Evolutionary conservation across 192 early-diverging fungal species (phyloP).

Genomic region (Entophlyctis luteolus): DNA sequence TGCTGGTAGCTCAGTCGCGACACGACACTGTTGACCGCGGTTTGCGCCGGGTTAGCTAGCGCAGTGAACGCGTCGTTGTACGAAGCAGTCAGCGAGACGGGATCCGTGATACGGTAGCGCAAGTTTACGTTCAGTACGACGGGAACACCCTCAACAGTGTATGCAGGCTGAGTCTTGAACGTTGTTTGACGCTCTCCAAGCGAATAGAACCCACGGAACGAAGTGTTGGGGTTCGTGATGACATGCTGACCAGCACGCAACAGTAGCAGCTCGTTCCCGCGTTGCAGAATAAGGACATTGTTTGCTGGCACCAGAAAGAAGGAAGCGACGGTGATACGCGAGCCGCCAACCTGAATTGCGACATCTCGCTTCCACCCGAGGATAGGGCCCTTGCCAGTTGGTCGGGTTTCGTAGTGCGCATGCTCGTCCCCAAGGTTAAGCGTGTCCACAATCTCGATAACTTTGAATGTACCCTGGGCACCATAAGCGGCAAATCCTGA

Average conservation of each 20-base stretch:
- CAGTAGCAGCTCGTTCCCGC: slow-evolving; percentile 35
- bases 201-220: slow-evolving; percentile 45
- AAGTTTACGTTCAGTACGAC: slow-evolving; percentile 46
- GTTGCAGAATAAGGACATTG: slow-evolving; percentile 45
- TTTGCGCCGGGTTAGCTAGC: slow-evolving; percentile 45
- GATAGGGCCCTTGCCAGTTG: slow-evolving; percentile 17
- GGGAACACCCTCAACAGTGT: slow-evolving; percentile 45
- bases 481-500: slow-evolving; percentile 48
- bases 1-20: slow-evolving; percentile 42
- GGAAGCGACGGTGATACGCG: slow-evolving; percentile 36
- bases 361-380: slow-evolving; percentile 45
- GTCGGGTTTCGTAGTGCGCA: slow-evolving; percentile 30
- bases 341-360: slow-evolving; percentile 3
- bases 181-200: slow-evolving; percentile 45
- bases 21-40: slow-evolving; percentile 45
- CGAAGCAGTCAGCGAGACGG: slow-evolving; percentile 34
- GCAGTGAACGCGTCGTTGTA: slow-evolving; percentile 48
- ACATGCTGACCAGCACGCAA: slow-evolving; percentile 49
- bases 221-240: slow-evolving; percentile 44
- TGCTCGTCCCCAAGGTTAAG: slow-evolving; percentile 40
- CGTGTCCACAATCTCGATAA: slow-evolving; percentile 43
- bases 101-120: slow-evolving; percentile 42
- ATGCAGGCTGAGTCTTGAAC: slow-evolving; percentile 43
- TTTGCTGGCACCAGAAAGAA: slow-evolving; percentile 52
- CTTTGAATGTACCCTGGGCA: not conserved